Evolutionary conservation across 768 basidiomycete species (phyloP).

Genomic region (Boletus subparvulus): DNA sequence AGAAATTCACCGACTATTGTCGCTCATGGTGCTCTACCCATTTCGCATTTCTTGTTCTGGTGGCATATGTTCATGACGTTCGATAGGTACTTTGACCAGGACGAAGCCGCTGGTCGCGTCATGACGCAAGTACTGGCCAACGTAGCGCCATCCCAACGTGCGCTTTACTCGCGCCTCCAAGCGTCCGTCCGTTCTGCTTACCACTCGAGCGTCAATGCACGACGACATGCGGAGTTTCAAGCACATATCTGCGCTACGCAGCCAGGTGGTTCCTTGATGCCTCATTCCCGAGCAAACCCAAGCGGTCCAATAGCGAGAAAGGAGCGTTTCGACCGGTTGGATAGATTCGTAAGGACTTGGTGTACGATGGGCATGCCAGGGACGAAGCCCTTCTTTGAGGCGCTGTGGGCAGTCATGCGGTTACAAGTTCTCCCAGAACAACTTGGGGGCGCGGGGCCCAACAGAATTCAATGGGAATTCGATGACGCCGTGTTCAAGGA

Average conservation of each 20-base stretch:
- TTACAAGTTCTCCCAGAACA: slow-evolving; percentile 78
- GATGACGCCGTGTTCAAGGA: slow-evolving; percentile 95
- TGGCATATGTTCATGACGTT: slow-evolving; percentile 8
- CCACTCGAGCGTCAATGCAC: slow-evolving; percentile 75
- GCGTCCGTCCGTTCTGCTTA: slow-evolving; percentile 83
- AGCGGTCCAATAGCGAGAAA: slow-evolving; percentile 61
- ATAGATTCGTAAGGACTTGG: slow-evolving; percentile 77
- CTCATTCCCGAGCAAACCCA: slow-evolving; percentile 69
- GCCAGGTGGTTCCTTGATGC: slow-evolving; percentile 77
- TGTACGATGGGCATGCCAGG: slow-evolving; percentile 87
- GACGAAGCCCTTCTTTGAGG: slow-evolving; percentile 74
- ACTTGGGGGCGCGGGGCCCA: slow-evolving; percentile 75
- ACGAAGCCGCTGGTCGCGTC: slow-evolving; percentile 69
- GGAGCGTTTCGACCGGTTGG: slow-evolving; percentile 74
- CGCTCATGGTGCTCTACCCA: slow-evolving; percentile 61
- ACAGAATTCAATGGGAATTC: slow-evolving; percentile 82
- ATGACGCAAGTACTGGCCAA: slow-evolving; percentile 84
- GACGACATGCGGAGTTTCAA: slow-evolving; percentile 80
- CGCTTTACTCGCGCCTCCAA: slow-evolving; percentile 83
- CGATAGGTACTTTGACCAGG: slow-evolving; percentile 79
- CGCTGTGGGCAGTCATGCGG: slow-evolving; percentile 74
- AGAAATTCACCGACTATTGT: slow-evolving; percentile 75
- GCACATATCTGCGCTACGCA: slow-evolving; percentile 78
- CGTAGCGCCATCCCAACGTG: slow-evolving; percentile 79
- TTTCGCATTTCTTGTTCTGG: background rate